Conservation (phyloP, 129 eudicot species). For the Helianthus tuberosus region DNA sequence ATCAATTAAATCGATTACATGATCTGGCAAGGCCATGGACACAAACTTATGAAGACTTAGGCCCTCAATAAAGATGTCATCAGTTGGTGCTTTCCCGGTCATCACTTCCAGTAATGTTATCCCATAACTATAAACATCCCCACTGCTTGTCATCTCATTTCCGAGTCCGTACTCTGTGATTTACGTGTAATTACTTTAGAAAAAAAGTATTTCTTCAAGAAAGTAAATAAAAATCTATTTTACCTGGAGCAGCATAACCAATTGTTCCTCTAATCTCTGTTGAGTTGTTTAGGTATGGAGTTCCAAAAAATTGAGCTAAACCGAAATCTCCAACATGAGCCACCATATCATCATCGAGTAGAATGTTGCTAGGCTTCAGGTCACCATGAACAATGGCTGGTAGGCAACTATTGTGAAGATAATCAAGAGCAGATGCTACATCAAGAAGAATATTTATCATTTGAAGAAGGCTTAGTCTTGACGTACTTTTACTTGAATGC, state of each 20-base stretch:
- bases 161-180: not conserved
- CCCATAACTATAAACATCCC: not conserved
- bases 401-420: conserved; percentile 14
- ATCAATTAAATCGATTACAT: not conserved
- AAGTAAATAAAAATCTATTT: not conserved
- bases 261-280: conserved; percentile 1
- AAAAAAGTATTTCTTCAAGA: not conserved
- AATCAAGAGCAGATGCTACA: conserved; percentile 21
- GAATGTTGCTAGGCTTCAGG: conserved; percentile 22
- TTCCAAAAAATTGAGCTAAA: not conserved
- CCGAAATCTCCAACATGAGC: conserved; percentile 23
- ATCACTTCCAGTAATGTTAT: not conserved
- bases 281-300: conserved; percentile 1
- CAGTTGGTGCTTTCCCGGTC: not conserved
- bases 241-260: conserved; percentile 26
- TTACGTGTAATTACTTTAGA: not conserved
- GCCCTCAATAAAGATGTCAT: not conserved
- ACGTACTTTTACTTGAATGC: conserved; percentile 9
- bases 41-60: not conserved
- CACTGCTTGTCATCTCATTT: not conserved
- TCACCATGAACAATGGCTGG: conserved; percentile 18
- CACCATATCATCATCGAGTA: conserved; percentile 20
- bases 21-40: not conserved
- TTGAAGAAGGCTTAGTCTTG: conserved; percentile 12
- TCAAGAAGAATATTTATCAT: conserved; percentile 19